These are phyloP conservation scores for Backusella parvicylindrica DNA, from an alignment of 192 early-diverging fungal species.

Conservation along the genomic window DNA sequence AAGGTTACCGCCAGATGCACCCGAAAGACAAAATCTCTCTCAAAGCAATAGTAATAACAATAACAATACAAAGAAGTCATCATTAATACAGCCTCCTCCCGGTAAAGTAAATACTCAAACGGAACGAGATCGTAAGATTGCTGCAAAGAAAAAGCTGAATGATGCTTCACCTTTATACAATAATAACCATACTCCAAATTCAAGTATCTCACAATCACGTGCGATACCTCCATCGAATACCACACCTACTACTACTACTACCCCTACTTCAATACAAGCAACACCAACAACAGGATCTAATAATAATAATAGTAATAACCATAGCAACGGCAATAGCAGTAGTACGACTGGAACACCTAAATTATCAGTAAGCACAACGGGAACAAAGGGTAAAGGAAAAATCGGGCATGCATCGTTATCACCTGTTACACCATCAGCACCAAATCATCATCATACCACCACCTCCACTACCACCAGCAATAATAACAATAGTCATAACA, in stretches of 20 bases:
- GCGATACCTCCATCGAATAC: not conserved
- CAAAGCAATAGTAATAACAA: not conserved
- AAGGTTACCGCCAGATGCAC: slow-evolving; percentile 14
- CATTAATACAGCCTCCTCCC: slow-evolving; percentile 13
- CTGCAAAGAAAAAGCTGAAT: not conserved
- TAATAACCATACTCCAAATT: not conserved
- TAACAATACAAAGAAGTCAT: not conserved
- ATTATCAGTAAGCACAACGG: not conserved
- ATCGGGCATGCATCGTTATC: not conserved
- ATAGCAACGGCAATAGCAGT: not conserved
- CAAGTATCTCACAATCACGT: not conserved
- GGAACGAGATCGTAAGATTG: not conserved
- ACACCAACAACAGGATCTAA: not conserved
- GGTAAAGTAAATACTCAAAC: not conserved
- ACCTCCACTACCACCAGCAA: not conserved
- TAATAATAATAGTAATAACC: not conserved
- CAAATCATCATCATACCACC: not conserved
- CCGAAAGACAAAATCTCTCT: slow-evolving; percentile 11
- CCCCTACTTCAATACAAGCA: not conserved
- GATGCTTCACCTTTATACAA: not conserved
- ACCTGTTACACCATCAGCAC: not conserved
- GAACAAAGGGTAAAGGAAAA: not conserved
- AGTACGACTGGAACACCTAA: not conserved
- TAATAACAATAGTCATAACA: not conserved
- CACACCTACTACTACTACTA: not conserved